These are phyloP conservation scores for Arthrinium phaeospermum DNA, from an alignment of 2,329 filamentous ascomycete genomes.

Conservation along the genomic window DNA sequence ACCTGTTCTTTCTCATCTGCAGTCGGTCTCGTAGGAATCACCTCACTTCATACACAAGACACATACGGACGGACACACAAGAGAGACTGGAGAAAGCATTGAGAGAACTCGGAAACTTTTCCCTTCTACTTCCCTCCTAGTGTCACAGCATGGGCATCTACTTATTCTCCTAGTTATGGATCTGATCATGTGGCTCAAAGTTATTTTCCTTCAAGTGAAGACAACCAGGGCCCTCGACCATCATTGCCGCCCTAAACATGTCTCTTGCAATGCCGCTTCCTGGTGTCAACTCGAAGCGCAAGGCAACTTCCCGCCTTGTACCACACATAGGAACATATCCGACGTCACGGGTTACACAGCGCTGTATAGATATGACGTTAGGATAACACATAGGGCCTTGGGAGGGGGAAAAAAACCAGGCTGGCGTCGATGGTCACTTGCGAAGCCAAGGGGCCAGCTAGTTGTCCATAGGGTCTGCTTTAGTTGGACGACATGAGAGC, in stretches of 20 bases:
- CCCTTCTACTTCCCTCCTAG: background rate
- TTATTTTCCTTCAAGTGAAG: background rate
- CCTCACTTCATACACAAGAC: background rate
- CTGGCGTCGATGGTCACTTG: background rate
- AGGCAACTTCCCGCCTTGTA: background rate
- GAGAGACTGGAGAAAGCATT: background rate
- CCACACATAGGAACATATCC: background rate
- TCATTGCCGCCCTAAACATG: background rate
- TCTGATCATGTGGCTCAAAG: background rate
- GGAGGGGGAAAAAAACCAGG: background rate
- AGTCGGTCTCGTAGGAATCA: background rate
- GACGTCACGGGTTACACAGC: background rate
- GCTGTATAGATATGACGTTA: background rate
- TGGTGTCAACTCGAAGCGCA: background rate
- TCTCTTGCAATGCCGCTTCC: background rate
- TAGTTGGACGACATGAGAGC: background rate
- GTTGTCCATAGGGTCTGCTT: background rate
- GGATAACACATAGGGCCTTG: background rate
- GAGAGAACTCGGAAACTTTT: background rate
- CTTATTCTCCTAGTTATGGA: background rate
- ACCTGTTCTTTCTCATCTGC: background rate
- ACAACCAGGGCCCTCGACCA: background rate
- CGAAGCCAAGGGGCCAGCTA: background rate
- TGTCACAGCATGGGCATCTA: background rate
- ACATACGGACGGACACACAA: background rate